Percentiles rank a stretch among this genome's conserved stretches.
Evolutionary conservation across 225 moss, liverwort and hornwort genomes (phyloP).

Genomic region (Sphagnum contortum): DNA sequence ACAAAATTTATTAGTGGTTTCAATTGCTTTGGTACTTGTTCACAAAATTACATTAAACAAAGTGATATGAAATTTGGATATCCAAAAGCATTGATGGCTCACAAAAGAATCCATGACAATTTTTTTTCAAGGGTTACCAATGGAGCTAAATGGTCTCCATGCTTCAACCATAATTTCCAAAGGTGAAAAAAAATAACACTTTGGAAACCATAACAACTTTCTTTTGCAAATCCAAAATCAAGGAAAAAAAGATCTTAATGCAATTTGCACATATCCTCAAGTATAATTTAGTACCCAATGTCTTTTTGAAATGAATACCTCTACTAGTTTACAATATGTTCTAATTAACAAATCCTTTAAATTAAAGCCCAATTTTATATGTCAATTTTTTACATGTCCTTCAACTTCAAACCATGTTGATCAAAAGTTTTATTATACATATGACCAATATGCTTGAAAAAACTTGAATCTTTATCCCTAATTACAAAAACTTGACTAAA

Average conservation of each 20-base stretch:
- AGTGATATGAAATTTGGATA: too few species aligned
- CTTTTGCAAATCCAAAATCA: neutral
- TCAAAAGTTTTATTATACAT: neutral
- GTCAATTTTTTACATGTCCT: neutral
- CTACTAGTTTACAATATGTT: neutral
- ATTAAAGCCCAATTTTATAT: neutral
- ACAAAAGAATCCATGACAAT: neutral
- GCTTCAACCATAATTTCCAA: constrained; percentile 1
- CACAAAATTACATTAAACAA: too few species aligned
- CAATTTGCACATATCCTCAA: neutral
- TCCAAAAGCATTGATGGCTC: too few species aligned
- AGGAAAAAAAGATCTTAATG: neutral
- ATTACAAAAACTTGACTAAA: neutral
- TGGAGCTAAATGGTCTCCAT: neutral
- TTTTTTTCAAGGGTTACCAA: neutral
- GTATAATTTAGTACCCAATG: neutral
- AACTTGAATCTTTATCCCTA: neutral
- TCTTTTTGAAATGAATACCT: neutral
- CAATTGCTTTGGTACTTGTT: too few species aligned
- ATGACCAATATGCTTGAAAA: neutral
- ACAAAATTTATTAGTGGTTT: too few species aligned
- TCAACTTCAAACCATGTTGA: neutral
- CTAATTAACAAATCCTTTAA: neutral
- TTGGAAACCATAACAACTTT: neutral
- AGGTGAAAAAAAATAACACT: neutral